Evolutionary conservation across 2,329 filamentous ascomycete species (phyloP).

Genomic region (Neophaeococcomyces mojaviensis): DNA sequence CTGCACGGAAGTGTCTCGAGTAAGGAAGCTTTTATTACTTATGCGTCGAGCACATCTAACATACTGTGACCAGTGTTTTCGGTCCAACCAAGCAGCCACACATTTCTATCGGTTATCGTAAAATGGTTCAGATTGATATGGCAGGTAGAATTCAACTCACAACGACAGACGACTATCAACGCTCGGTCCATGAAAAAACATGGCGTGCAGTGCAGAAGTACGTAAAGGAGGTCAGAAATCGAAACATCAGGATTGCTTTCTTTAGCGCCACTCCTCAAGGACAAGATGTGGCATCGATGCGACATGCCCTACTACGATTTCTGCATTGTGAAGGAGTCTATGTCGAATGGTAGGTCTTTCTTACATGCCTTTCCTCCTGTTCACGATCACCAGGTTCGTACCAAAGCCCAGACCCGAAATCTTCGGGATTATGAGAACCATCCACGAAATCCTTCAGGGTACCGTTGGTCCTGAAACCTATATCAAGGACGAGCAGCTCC

Average conservation of each 20-base stretch:
- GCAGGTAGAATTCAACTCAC: conserved; percentile 57
- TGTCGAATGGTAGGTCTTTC: conserved; percentile 60
- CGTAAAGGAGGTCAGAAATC: conserved; percentile 53
- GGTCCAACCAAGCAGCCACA: conserved; percentile 64
- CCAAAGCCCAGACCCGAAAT: conserved; percentile 72
- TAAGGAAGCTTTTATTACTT: conserved; percentile 32
- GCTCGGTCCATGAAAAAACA: conserved; percentile 53
- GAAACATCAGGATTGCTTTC: conserved; percentile 64
- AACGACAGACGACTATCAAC: conserved; percentile 49
- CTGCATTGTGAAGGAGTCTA: conserved; percentile 60
- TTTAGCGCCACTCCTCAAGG: conserved; percentile 75
- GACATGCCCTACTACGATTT: conserved; percentile 69
- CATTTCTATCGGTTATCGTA: conserved; percentile 57
- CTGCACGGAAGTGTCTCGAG: conserved; percentile 72
- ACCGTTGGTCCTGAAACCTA: conserved; percentile 59
- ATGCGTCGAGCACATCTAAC: conserved; percentile 7
- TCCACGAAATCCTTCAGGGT: conserved; percentile 82
- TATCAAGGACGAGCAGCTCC: conserved; percentile 56
- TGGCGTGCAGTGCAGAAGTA: conserved; percentile 61
- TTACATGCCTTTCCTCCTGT: neutral
- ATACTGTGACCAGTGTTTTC: conserved; percentile 49
- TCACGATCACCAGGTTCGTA: conserved; percentile 46
- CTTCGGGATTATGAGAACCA: conserved; percentile 77
- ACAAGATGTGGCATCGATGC: conserved; percentile 75
- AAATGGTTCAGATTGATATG: conserved; percentile 63